Conservation (phyloP, 169 alveolate genomes). For the Toxoplasma gondii region DNA sequence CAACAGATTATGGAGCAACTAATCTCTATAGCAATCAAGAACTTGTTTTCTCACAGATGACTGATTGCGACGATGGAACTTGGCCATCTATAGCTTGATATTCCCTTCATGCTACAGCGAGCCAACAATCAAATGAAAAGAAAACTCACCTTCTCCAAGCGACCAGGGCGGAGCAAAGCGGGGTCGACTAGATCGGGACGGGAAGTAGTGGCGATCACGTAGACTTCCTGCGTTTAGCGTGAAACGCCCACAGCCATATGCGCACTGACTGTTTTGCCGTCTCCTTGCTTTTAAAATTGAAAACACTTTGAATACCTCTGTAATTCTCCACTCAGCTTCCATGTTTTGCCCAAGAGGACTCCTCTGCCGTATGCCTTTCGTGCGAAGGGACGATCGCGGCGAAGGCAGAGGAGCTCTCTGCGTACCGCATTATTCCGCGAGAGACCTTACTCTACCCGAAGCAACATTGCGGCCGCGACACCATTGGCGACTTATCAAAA, state of each 20-base stretch:
- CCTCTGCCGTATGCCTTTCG: too few relatives aligned
- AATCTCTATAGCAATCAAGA: neutral
- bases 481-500: too few relatives aligned
- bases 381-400: too few relatives aligned
- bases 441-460: too few relatives aligned
- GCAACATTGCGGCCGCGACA: too few relatives aligned
- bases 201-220: constrained; percentile 98
- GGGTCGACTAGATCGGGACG: constrained; percentile 99
- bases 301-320: too few relatives aligned
- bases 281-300: too few relatives aligned
- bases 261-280: neutral
- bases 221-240: constrained; percentile 80
- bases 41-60: neutral
- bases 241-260: neutral
- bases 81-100: neutral
- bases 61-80: neutral
- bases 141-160: constrained; percentile 62
- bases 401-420: too few relatives aligned
- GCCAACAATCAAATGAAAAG: neutral
- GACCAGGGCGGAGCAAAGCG: constrained; percentile 98
- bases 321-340: too few relatives aligned
- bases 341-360: too few relatives aligned
- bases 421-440: too few relatives aligned
- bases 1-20: neutral
- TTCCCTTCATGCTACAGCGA: neutral